These are phyloP conservation scores for Termitomyces sp. DNA, from an alignment of 768 basidiomycete genomes.

Conservation along the genomic window DNA sequence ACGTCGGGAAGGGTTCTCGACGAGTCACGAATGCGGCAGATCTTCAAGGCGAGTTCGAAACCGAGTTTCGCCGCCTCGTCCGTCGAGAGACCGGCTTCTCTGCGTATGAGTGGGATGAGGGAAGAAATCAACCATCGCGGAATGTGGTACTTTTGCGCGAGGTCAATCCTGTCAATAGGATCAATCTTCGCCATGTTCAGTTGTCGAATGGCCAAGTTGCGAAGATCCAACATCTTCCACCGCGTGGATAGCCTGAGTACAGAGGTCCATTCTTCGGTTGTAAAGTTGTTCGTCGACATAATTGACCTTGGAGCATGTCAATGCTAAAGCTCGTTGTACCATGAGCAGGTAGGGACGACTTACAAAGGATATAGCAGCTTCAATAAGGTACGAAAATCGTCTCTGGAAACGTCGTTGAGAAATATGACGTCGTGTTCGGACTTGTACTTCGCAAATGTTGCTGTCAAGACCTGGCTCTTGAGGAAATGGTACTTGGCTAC, in stretches of 20 bases:
- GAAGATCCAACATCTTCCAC: not conserved
- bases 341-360: not conserved
- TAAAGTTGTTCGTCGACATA: not conserved
- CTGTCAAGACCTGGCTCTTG: not conserved
- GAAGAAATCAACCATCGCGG: not conserved
- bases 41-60: not conserved
- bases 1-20: not conserved
- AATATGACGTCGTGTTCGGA: not conserved
- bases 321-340: not conserved
- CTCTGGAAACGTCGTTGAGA: not conserved
- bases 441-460: not conserved
- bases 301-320: not conserved
- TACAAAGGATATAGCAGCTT: conserved; percentile 1
- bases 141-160: not conserved
- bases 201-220: conserved; percentile 1
- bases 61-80: not conserved
- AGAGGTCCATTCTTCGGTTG: not conserved
- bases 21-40: not conserved
- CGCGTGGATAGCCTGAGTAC: not conserved
- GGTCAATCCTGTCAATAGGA: not conserved
- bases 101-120: not conserved
- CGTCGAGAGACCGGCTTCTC: not conserved
- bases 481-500: not conserved
- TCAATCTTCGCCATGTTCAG: not conserved
- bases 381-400: not conserved